Evolutionary conservation across 2,329 filamentous ascomycete species (phyloP).

Genomic region (Cladosporium sphaerospermum): DNA sequence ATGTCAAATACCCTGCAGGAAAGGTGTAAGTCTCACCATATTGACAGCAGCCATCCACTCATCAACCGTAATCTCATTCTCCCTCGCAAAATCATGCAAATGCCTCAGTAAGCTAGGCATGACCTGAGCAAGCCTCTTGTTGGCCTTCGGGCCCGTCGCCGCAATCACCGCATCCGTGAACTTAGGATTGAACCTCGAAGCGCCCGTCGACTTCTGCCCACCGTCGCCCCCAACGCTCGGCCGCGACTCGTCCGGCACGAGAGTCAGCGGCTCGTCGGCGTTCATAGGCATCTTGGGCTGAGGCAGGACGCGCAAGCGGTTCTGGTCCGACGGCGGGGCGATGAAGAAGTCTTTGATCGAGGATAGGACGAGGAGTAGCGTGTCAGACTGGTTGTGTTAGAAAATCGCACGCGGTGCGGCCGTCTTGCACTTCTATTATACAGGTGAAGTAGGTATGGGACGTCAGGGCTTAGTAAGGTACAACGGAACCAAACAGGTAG

Average conservation of each 20-base stretch:
- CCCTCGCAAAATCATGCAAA: conserved; percentile 54
- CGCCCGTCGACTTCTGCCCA: background rate
- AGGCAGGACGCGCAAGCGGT: background rate
- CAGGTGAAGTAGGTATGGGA: no score
- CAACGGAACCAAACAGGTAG: background rate
- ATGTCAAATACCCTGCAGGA: background rate
- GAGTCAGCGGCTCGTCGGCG: background rate
- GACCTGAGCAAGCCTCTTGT: conserved; percentile 31
- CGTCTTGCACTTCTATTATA: no score
- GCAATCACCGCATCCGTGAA: conserved; percentile 33
- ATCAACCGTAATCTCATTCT: conserved; percentile 53
- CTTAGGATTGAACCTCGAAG: conserved; percentile 22
- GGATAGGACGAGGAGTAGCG: conserved; percentile 5
- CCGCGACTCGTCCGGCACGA: conserved; percentile 5
- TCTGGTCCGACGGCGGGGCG: background rate
- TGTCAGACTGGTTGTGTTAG: conserved; percentile 5
- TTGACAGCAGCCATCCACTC: conserved; percentile 54
- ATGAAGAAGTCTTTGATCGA: conserved; percentile 13
- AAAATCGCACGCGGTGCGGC: background rate
- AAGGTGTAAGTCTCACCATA: conserved; percentile 25
- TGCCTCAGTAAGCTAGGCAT: conserved; percentile 48
- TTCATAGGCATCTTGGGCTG: background rate
- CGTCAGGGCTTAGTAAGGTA: no score
- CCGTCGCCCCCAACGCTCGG: background rate
- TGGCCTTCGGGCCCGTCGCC: conserved; percentile 31